Evolutionary conservation across 2,329 filamentous ascomycete species (phyloP), one percentile per base, ranked within the genome.

Genomic region (Colletotrichum spaethianum): DNA sequence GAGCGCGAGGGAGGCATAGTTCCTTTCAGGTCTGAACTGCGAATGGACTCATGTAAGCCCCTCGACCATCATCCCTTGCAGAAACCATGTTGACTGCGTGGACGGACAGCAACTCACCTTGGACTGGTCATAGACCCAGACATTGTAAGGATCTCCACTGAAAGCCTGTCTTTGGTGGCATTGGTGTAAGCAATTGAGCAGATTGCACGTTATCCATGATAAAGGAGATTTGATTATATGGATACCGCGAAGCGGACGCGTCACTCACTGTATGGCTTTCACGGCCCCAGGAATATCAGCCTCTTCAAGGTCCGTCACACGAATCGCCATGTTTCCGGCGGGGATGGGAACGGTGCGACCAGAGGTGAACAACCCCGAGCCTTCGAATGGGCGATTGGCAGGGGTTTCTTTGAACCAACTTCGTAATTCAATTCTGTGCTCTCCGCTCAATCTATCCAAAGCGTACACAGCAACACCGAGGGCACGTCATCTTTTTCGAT

Each of bases 61-160:
- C n/a, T 50, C 16, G 42, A 46, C 16, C 20, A 12, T 42, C 16
- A 18, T 6, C 16, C 18, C 40, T 2, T 20, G 40, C 40, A 18
- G 38, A 20, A n/a, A 1, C 3, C 20, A 11, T 46, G 44, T n/a
- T n/a, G 44, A 4, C 44, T 20, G 44, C 9, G n/a, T 20, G n/a
- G 16, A 26, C 23, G 8, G n/a, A 31, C 4, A 4, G 31, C 20
- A 6, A 59, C 71, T 55, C 9, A 79, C 90, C 79, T 89, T 89
- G 38, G 83, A 80, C 53, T 85, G 84, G 76, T 92, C 89, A 72
- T 90, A 93, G 9, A 91, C 86, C 91, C 91, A 93, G 26, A 83
- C 82, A 75, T 90, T 91, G 77, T 93, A 93, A 0, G 92, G 92
- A 76, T 93, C 92, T 14, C 90, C 85, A 7, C 86, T 87, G 77